Evolutionary conservation across 305 asterid species (phyloP), one percentile per base, ranked within the genome.

Genomic region (Plantago rigida): DNA sequence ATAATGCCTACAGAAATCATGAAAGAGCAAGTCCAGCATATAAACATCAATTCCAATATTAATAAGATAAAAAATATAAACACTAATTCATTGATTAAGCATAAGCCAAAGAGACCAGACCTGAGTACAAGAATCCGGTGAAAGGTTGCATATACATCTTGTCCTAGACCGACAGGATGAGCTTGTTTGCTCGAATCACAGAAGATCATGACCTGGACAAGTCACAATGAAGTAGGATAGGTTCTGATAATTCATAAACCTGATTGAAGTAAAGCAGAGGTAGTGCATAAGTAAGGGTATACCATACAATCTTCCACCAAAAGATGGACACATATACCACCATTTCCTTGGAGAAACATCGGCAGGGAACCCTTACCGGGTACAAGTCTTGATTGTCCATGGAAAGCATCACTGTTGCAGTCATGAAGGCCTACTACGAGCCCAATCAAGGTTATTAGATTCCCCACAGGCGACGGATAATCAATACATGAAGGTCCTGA

Each of bases 41-140:
- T 28, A 15, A 53, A 19, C 59, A 2, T 4, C 13, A 24, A 56
- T 56, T 6, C 29, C 26, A 56, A 14, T 14, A 55, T 9, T 13
- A 29, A 31, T 13, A n/a, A 29, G 39, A 60, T 47, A 45, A 66
- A 10, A 13, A 2, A 22, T 9, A 36, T 22, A 60, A 9, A 28
- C 31, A 47, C 13, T 3, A 4, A 24, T 31, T 39, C 24, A 34
- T 46, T 24, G 51, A 22, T 50, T 47, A 19, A 55, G 63, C 69
- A 17, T 17, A 17, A 22, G 26, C 26, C 59, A 63, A 63, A 69
- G 55, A 51, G 9, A 45, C 51, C 73, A 51, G 75, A 88, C 96
- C 86, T 63, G 19, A 84, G 82, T 59, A 52, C 73, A 70, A 92
- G 94, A 62, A 92, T 71, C 61, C 94, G 85, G 76, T 84, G 84